These are phyloP conservation scores for Grosmannia huntii DNA, from an alignment of 2,329 filamentous ascomycete genomes.

Conservation along the genomic window DNA sequence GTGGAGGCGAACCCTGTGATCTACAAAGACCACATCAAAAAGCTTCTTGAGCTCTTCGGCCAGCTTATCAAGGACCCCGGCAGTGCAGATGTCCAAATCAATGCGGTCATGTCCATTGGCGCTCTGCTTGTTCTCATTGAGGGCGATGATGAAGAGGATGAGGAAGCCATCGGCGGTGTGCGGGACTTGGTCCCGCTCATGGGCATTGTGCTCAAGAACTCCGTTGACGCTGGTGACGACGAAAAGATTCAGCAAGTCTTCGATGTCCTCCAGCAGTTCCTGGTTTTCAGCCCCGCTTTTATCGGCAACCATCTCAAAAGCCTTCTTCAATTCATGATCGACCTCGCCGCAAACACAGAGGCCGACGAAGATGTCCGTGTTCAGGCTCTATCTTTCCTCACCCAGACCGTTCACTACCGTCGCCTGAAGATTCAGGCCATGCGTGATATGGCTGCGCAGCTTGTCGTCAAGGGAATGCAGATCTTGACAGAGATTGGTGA, in stretches of 20 bases:
- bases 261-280: conserved; percentile 91
- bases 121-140: conserved; percentile 80
- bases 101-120: conserved; percentile 83
- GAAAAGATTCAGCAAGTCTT: conserved; percentile 84
- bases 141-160: conserved; percentile 77
- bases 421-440: conserved; percentile 93
- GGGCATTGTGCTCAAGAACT: conserved; percentile 78
- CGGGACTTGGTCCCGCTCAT: conserved; percentile 74
- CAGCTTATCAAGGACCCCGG: conserved; percentile 82
- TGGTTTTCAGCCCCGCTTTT: conserved; percentile 78
- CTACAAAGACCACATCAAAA: conserved; percentile 67
- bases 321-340: conserved; percentile 86
- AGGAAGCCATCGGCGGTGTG: conserved; percentile 58
- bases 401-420: conserved; percentile 81
- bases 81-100: conserved; percentile 85
- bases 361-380: conserved; percentile 75
- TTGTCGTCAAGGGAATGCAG: conserved; percentile 78
- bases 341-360: conserved; percentile 63
- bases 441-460: conserved; percentile 67
- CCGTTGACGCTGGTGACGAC: conserved; percentile 69
- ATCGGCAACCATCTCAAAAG: conserved; percentile 79
- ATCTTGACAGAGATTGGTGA: conserved; percentile 83
- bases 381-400: conserved; percentile 86
- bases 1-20: conserved; percentile 77
- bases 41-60: conserved; percentile 72